phyloP scores from a whole-genome alignment of 164 flowering plant species.

The Piper longum region DNA sequence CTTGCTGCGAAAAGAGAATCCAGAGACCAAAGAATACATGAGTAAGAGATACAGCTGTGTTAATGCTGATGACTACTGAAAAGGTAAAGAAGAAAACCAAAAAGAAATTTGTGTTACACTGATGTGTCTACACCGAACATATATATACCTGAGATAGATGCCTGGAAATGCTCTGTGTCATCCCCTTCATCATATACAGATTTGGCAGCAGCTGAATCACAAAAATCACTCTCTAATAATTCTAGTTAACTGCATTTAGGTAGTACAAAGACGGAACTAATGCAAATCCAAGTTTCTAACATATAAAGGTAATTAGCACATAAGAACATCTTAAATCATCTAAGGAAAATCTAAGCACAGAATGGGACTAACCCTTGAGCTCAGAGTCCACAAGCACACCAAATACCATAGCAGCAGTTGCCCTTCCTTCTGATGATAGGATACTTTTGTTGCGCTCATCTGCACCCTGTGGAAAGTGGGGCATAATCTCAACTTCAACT shows the following conservation, averaged over 20 bases:
- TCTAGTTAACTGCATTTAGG: not conserved
- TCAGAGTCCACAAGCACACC: conserved; percentile 64
- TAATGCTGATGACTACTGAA: not conserved
- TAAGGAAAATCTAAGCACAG: not conserved
- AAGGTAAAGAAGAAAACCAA: not conserved
- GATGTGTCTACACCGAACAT: conserved; percentile 2
- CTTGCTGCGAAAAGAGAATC: conserved; percentile 39
- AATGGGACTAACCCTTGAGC: conserved; percentile 44
- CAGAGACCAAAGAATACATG: not conserved
- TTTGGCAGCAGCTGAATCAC: conserved; percentile 55
- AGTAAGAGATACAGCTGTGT: not conserved
- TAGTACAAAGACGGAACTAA: not conserved
- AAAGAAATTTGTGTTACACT: not conserved
- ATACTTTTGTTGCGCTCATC: conserved; percentile 21
- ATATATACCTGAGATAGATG: conserved; percentile 61
- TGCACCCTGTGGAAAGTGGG: conserved; percentile 28
- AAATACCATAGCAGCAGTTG: conserved; percentile 61
- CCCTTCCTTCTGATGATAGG: conserved; percentile 59
- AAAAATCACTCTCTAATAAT: conserved; percentile 6
- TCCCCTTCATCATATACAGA: conserved; percentile 59
- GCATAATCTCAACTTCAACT: not conserved
- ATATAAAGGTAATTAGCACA: no score
- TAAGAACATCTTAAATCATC: not conserved
- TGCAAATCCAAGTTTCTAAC: no score
- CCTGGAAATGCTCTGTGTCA: conserved; percentile 44